Evolutionary conservation across 352 stramenopile genomes (phyloP).

Genomic region (Phytophthora multivora): DNA sequence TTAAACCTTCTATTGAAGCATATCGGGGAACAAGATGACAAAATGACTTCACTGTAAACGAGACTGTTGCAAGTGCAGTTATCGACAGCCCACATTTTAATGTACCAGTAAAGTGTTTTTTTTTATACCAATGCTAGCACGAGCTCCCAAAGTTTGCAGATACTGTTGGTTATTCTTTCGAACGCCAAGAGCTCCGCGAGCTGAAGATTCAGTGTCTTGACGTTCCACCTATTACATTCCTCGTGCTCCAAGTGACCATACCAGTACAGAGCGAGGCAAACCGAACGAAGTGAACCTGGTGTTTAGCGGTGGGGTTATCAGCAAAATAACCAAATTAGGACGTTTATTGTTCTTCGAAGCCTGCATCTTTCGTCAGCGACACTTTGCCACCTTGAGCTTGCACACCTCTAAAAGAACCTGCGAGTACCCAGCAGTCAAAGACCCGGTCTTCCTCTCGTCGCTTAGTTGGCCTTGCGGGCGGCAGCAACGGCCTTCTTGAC

Average conservation of each 20-base stretch:
- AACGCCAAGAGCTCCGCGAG: too few species aligned
- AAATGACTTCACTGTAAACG: too few species aligned
- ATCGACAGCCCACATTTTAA: too few species aligned
- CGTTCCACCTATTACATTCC: neutral
- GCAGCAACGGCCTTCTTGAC: slow-evolving; percentile 92
- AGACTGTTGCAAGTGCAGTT: too few species aligned
- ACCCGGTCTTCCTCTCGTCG: slow-evolving; percentile 3
- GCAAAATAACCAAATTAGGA: slow-evolving; percentile 44
- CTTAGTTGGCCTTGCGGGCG: slow-evolving; percentile 77
- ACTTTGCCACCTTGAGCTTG: neutral
- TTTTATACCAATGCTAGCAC: too few species aligned
- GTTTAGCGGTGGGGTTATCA: slow-evolving; percentile 35
- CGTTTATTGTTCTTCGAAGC: slow-evolving; percentile 41
- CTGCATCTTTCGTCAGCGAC: slow-evolving; percentile 7
- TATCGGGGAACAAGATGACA: too few species aligned
- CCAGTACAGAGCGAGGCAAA: too few species aligned
- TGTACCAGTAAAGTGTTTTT: too few species aligned
- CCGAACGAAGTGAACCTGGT: neutral
- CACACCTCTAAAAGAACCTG: neutral
- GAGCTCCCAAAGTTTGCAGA: too few species aligned
- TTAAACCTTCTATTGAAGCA: too few species aligned
- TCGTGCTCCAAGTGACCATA: too few species aligned
- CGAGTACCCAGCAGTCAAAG: slow-evolving; percentile 8
- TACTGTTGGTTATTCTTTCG: too few species aligned
- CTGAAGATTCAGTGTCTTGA: neutral